Percentiles rank a stretch among this genome's conserved stretches.
Evolutionary conservation across 345 rosid genomes (phyloP).

Genomic region (Syzygium aqueum): DNA sequence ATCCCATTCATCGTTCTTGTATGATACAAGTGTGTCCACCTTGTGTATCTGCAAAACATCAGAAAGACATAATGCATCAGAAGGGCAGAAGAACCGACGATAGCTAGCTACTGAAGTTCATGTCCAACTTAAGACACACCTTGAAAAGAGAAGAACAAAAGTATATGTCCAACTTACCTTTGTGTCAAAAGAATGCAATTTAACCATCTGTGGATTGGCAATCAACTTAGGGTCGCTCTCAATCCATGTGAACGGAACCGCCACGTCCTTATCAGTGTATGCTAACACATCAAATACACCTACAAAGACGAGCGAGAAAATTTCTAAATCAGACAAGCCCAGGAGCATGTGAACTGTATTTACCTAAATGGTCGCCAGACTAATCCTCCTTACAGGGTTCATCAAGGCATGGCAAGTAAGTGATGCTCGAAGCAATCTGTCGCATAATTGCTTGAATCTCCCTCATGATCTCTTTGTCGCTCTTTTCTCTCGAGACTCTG

Average conservation of each 20-base stretch:
- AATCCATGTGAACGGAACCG: conserved; percentile 91
- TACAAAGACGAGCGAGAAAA: conserved; percentile 7
- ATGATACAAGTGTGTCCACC: conserved; percentile 90
- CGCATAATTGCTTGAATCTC: conserved; percentile 96
- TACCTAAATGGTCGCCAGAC: not conserved
- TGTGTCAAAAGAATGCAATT: conserved; percentile 91
- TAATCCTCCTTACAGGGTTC: conserved; percentile 56
- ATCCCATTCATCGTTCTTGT: conserved; percentile 95
- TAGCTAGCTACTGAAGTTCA: not conserved
- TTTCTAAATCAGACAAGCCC: not conserved
- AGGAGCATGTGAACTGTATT: not conserved
- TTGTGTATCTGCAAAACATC: conserved; percentile 72
- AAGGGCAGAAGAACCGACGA: not conserved
- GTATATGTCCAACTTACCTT: conserved; percentile 32
- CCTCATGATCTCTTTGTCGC: conserved; percentile 94
- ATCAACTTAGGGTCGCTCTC: conserved; percentile 95
- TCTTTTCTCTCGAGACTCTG: conserved; percentile 88
- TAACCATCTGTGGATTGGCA: conserved; percentile 98
- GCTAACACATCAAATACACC: conserved; percentile 97
- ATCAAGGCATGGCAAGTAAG: conserved; percentile 96
- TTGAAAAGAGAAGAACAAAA: not conserved
- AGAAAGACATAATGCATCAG: not conserved
- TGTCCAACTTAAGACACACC: not conserved
- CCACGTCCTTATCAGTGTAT: conserved; percentile 79
- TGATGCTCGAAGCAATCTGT: conserved; percentile 87